A percentile compares a stretch with the other conserved stretches of the same genome.
These are phyloP conservation scores for Tritrichomonas foetus DNA, from an alignment of 208 protist genomes.

Conservation along the genomic window DNA sequence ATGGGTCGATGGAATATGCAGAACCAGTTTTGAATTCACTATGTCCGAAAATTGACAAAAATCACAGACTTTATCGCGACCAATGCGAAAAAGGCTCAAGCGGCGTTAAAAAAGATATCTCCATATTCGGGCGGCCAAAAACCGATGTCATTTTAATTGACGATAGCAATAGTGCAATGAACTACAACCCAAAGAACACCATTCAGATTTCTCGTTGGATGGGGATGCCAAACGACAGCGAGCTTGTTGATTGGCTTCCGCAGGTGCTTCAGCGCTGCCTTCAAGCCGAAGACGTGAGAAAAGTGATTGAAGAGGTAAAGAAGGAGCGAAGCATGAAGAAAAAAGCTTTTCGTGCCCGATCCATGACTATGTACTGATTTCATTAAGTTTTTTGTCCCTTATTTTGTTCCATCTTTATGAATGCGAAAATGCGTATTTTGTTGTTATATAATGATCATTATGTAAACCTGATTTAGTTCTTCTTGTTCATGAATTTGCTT, in stretches of 20 bases:
- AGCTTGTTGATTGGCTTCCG: neutral
- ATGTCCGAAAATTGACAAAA: neutral
- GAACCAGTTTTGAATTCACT: neutral
- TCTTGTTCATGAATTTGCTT: no score
- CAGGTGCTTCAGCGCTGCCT: neutral
- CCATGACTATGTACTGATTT: no score
- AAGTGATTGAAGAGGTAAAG: no score
- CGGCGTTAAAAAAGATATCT: neutral
- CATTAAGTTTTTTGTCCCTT: no score
- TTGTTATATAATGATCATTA: no score
- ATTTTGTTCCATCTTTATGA: no score
- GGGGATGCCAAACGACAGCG: neutral
- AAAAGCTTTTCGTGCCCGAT: no score
- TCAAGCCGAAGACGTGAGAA: neutral
- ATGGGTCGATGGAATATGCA: neutral
- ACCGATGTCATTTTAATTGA: neutral
- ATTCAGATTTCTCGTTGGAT: neutral
- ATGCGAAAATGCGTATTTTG: no score
- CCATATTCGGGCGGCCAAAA: neutral
- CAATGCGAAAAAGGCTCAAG: neutral
- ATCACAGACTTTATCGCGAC: neutral
- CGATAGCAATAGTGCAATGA: neutral
- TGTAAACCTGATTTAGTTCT: no score
- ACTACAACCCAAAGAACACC: neutral
- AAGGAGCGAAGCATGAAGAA: no score